Percentiles rank a stretch among this genome's conserved stretches.
Evolutionary conservation across 1,139 yeast species (phyloP).

Genomic region (Suhomyces bokatorum): DNA sequence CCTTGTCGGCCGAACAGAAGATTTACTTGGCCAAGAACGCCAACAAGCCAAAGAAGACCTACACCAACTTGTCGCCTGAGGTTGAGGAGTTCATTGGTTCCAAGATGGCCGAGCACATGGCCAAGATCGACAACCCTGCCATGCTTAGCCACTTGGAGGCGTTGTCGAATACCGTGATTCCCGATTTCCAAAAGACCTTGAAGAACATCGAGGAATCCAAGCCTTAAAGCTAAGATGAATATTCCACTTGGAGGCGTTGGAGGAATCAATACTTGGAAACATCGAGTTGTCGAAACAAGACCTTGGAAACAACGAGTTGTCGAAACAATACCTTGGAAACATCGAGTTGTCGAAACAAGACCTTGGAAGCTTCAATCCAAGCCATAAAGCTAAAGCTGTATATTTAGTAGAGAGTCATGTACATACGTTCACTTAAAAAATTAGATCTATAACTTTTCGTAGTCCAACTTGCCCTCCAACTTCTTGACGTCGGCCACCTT

Average conservation of each 20-base stretch:
- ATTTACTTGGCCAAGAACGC: slow-evolving; percentile 58
- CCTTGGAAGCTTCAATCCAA: slow-evolving; percentile 20
- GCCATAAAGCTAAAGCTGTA: slow-evolving; percentile 1
- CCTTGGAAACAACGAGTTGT: too few relatives aligned
- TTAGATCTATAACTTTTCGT: slow-evolving; percentile 62
- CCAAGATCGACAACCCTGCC: slow-evolving; percentile 40
- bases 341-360: slow-evolving; percentile 34
- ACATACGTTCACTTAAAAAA: slow-evolving; percentile 4
- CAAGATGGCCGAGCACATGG: slow-evolving; percentile 59
- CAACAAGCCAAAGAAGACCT: slow-evolving; percentile 45
- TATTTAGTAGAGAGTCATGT: slow-evolving; percentile 6
- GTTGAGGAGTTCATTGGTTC: slow-evolving; percentile 70
- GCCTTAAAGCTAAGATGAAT: neutral
- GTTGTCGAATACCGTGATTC: slow-evolving; percentile 32
- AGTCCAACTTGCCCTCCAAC: slow-evolving; percentile 93
- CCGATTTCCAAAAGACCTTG: slow-evolving; percentile 36
- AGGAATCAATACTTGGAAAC: slow-evolving; percentile 28
- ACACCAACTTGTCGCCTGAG: slow-evolving; percentile 60
- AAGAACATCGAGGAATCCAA: slow-evolving; percentile 17
- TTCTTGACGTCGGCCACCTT: slow-evolving; percentile 97
- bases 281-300: too few relatives aligned
- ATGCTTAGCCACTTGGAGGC: slow-evolving; percentile 43
- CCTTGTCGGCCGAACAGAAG: slow-evolving; percentile 63
- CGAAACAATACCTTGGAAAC: slow-evolving; percentile 30
- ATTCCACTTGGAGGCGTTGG: slow-evolving; percentile 19